A percentile compares a stretch with the other conserved stretches of the same genome.
Evolutionary conservation across 2,329 filamentous ascomycete species (phyloP).

Genomic region (Camillea tinctor): DNA sequence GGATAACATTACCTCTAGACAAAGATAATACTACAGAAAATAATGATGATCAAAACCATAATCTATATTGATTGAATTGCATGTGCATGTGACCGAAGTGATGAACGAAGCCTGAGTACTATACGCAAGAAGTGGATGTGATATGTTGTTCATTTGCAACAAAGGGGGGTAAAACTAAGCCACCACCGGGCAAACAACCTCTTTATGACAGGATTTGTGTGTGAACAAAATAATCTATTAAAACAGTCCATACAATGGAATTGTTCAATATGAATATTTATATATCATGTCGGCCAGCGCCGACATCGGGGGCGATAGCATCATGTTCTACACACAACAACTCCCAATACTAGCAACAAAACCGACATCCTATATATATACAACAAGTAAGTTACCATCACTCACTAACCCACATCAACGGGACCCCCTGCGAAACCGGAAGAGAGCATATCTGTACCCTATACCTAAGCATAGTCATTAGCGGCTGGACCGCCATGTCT

Average conservation of each 20-base stretch:
- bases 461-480: background rate
- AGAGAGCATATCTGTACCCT: background rate
- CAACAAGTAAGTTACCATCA: conserved; percentile 1
- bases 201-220: too few relatives aligned
- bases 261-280: background rate
- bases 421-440: background rate
- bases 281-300: background rate
- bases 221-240: background rate
- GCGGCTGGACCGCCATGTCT: conserved; percentile 3
- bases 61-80: background rate
- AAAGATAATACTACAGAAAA: background rate
- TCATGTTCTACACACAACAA: background rate
- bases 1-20: background rate
- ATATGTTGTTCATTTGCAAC: too few relatives aligned
- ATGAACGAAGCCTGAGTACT: too few relatives aligned
- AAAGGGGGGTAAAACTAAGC: too few relatives aligned
- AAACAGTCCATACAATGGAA: background rate
- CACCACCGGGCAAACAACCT: background rate
- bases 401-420: background rate
- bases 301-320: background rate
- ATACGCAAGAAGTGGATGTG: too few relatives aligned
- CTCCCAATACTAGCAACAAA: background rate
- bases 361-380: background rate
- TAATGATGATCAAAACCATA: background rate
- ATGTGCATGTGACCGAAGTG: too few relatives aligned